Conservation (phyloP, 208 protist genomes). For the Angomonas desouzai region DNA sequence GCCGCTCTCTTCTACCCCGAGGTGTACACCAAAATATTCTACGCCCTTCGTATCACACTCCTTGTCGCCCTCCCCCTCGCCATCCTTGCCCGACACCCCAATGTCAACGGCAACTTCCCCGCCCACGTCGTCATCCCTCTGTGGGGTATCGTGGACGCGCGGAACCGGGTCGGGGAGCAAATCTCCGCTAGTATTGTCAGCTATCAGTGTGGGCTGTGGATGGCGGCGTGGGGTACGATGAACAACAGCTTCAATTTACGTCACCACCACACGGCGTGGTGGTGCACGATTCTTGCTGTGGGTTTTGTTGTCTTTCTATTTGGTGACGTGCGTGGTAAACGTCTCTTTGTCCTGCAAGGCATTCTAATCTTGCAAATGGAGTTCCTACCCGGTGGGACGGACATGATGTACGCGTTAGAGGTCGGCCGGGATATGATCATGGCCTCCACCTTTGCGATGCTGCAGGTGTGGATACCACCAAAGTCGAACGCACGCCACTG, state of each 20-base stretch:
- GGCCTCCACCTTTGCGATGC: constrained; percentile 26
- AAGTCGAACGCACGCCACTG: constrained; percentile 26
- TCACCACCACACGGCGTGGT: constrained; percentile 20
- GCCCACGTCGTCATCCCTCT: constrained; percentile 29
- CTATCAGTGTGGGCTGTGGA: constrained; percentile 26
- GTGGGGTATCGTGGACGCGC: constrained; percentile 33
- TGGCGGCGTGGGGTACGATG: constrained; percentile 21
- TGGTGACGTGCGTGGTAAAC: constrained; percentile 19
- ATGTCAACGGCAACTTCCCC: constrained; percentile 23
- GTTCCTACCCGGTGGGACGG: background rate
- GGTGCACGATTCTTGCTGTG: constrained; percentile 22
- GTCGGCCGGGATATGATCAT: constrained; percentile 48
- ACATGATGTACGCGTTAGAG: constrained; percentile 9
- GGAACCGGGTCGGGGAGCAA: constrained; percentile 47
- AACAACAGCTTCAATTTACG: constrained; percentile 7
- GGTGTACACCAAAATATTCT: constrained; percentile 45
- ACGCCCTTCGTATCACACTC: constrained; percentile 47
- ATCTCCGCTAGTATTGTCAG: constrained; percentile 19
- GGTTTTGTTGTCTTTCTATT: constrained; percentile 22
- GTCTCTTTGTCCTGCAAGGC: constrained; percentile 15
- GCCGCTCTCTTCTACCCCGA: constrained; percentile 24
- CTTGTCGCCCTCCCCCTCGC: constrained; percentile 41
- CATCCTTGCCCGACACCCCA: constrained; percentile 29
- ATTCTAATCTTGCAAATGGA: constrained; percentile 22
- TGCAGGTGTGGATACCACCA: constrained; percentile 37